These are phyloP conservation scores for Ustilago crameri DNA, from an alignment of 1,284 basidiomycete genomes.

Conservation along the genomic window DNA sequence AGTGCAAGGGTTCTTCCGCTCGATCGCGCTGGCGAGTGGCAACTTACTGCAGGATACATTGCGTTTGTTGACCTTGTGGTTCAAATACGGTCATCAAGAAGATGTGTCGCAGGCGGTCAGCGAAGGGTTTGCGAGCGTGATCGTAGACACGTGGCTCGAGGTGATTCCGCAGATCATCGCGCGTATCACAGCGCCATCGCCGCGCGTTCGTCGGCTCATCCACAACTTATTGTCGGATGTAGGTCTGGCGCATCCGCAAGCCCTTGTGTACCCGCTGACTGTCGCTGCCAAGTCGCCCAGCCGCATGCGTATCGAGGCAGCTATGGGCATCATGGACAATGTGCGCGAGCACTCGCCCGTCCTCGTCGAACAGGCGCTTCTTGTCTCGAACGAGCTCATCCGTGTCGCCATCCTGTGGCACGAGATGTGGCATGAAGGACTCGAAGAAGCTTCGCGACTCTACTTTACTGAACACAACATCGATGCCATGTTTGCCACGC, in stretches of 20 bases:
- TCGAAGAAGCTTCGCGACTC: slow-evolving; percentile 95
- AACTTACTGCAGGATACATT: slow-evolving; percentile 96
- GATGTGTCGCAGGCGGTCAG: slow-evolving; percentile 91
- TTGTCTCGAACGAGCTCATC: slow-evolving; percentile 95
- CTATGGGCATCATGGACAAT: slow-evolving; percentile 87
- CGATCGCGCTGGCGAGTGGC: slow-evolving; percentile 85
- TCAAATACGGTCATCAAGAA: slow-evolving; percentile 93
- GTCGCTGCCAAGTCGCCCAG: slow-evolving; percentile 98
- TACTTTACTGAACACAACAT: slow-evolving; percentile 99
- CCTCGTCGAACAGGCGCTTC: slow-evolving; percentile 90
- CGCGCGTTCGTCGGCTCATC: slow-evolving; percentile 88
- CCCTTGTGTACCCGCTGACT: slow-evolving; percentile 95
- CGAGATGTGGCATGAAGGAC: slow-evolving; percentile 97
- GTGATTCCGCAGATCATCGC: slow-evolving; percentile 99
- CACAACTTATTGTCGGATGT: slow-evolving; percentile 90
- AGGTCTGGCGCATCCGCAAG: slow-evolving; percentile 96
- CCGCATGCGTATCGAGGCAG: slow-evolving; percentile 81
- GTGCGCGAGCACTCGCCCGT: slow-evolving; percentile 91
- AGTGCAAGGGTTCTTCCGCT: slow-evolving; percentile 93
- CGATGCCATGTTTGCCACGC: slow-evolving; percentile 95
- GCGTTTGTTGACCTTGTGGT: slow-evolving; percentile 94
- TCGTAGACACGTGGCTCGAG: slow-evolving; percentile 97
- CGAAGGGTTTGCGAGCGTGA: slow-evolving; percentile 87
- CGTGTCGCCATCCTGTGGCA: slow-evolving; percentile 99
- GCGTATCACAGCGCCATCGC: slow-evolving; percentile 92